Evolutionary conservation across 2,329 filamentous ascomycete species (phyloP).

Genomic region (Diaporthe sp.): DNA sequence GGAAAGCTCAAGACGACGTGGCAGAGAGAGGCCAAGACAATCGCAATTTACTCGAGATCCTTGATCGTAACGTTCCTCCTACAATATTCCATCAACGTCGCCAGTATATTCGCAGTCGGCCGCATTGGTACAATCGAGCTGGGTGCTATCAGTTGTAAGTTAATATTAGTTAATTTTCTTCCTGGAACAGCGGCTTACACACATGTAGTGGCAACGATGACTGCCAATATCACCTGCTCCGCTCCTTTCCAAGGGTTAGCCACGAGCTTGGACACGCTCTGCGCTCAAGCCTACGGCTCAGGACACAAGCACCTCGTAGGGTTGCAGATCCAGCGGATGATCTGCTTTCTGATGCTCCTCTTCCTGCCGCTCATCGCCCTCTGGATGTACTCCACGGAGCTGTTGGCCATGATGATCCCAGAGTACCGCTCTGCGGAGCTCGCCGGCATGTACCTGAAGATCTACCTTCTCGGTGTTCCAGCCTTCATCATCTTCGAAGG

Average conservation of each 20-base stretch:
- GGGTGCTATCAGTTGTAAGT: slow-evolving; percentile 71
- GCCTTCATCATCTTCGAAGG: slow-evolving; percentile 83
- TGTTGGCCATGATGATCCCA: slow-evolving; percentile 77
- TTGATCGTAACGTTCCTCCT: slow-evolving; percentile 82
- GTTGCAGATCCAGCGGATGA: slow-evolving; percentile 84
- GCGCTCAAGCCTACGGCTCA: slow-evolving; percentile 93
- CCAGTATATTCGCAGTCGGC: slow-evolving; percentile 84
- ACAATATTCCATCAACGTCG: slow-evolving; percentile 88
- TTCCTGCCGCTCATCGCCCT: slow-evolving; percentile 79
- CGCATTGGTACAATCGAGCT: slow-evolving; percentile 80
- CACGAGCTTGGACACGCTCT: slow-evolving; percentile 92
- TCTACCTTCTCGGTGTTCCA: slow-evolving; percentile 79
- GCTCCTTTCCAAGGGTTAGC: slow-evolving; percentile 87
- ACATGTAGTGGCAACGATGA: slow-evolving; percentile 76
- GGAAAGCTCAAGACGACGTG: slow-evolving; percentile 91
- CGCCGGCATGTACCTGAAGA: slow-evolving; percentile 80
- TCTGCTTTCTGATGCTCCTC: slow-evolving; percentile 79
- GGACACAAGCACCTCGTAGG: slow-evolving; percentile 92
- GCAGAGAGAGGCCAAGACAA: slow-evolving; percentile 88
- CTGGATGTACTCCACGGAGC: slow-evolving; percentile 77
- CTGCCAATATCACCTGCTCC: slow-evolving; percentile 82
- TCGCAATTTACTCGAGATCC: slow-evolving; percentile 79
- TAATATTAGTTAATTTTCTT: background rate
- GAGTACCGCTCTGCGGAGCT: slow-evolving; percentile 78
- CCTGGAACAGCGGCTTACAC: slow-evolving; percentile 39